Percentiles rank a stretch among this genome's conserved stretches.
Evolutionary conservation across 2,329 filamentous ascomycete species (phyloP).

Genomic region (Daldinia sp.): DNA sequence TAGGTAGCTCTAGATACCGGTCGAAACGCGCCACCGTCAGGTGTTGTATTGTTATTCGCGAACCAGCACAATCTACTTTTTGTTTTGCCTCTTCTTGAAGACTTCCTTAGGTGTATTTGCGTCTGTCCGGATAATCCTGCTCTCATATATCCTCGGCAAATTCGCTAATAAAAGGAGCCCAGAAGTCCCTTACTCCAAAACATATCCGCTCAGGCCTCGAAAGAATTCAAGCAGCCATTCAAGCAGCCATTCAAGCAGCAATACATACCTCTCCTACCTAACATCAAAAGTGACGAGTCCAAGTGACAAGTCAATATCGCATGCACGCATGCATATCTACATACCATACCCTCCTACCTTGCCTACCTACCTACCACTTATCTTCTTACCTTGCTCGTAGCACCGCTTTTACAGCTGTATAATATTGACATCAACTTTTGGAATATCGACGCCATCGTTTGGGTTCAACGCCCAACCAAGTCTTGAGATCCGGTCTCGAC

Average conservation of each 20-base stretch:
- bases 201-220: slow-evolving; percentile 1
- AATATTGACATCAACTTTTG: slow-evolving; percentile 30
- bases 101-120: neutral
- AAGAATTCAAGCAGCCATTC: slow-evolving; percentile 4
- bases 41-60: slow-evolving; percentile 24
- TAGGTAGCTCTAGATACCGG: slow-evolving; percentile 16
- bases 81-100: slow-evolving; percentile 14
- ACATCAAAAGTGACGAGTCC: neutral
- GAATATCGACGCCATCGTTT: slow-evolving; percentile 32
- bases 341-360: slow-evolving; percentile 1
- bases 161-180: slow-evolving; percentile 26
- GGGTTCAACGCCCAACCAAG: slow-evolving; percentile 12
- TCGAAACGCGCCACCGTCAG: slow-evolving; percentile 31
- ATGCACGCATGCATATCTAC: neutral
- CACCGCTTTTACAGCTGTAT: slow-evolving; percentile 12
- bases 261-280: too few relatives aligned
- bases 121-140: slow-evolving; percentile 11
- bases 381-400: slow-evolving; percentile 8
- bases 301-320: slow-evolving; percentile 32
- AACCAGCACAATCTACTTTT: slow-evolving; percentile 13
- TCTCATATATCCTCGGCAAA: slow-evolving; percentile 25
- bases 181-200: slow-evolving; percentile 4
- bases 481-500: slow-evolving; percentile 31
- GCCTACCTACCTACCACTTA: too few relatives aligned
- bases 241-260: too few relatives aligned